Conservation (phyloP, 73 alveolate genomes). For the Halteria grandinella region DNA sequence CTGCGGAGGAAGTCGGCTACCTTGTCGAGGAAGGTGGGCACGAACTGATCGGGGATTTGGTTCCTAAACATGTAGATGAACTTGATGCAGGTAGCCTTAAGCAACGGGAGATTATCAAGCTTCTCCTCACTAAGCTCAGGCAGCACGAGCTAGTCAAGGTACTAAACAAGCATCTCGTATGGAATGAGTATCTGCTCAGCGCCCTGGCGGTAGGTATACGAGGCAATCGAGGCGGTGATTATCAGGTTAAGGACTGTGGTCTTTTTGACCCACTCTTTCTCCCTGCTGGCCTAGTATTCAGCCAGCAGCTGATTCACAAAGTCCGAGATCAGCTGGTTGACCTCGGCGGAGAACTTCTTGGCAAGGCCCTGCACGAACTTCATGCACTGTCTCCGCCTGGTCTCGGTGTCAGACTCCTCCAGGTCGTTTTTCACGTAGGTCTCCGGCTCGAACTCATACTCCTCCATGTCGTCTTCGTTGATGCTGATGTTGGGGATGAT, state of each 20-base stretch:
- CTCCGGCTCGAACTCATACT: conserved; percentile 54
- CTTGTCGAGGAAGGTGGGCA: conserved; percentile 17
- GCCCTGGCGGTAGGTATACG: conserved; percentile 37
- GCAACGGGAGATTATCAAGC: conserved; percentile 13
- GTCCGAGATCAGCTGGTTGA: neutral
- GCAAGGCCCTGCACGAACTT: conserved; percentile 33
- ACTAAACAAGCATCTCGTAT: neutral
- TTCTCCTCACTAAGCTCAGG: conserved; percentile 48
- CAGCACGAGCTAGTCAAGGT: neutral
- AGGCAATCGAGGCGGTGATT: conserved; percentile 19
- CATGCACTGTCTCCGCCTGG: conserved; percentile 60
- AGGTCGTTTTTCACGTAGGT: conserved; percentile 30
- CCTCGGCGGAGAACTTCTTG: conserved; percentile 13
- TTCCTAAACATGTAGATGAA: conserved; percentile 59
- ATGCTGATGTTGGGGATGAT: conserved; percentile 47
- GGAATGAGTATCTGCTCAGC: conserved; percentile 36
- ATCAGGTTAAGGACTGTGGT: conserved; percentile 26
- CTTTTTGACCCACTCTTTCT: conserved; percentile 29
- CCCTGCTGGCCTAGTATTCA: conserved; percentile 4
- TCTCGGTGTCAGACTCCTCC: conserved; percentile 57
- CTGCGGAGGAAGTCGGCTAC: conserved; percentile 13
- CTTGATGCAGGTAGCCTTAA: conserved; percentile 52
- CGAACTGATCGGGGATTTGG: conserved; percentile 47
- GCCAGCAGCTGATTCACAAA: neutral
- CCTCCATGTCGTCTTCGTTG: conserved; percentile 49